Evolutionary conservation across 305 asterid species (phyloP).

Genomic region (Solanum hybrid): DNA sequence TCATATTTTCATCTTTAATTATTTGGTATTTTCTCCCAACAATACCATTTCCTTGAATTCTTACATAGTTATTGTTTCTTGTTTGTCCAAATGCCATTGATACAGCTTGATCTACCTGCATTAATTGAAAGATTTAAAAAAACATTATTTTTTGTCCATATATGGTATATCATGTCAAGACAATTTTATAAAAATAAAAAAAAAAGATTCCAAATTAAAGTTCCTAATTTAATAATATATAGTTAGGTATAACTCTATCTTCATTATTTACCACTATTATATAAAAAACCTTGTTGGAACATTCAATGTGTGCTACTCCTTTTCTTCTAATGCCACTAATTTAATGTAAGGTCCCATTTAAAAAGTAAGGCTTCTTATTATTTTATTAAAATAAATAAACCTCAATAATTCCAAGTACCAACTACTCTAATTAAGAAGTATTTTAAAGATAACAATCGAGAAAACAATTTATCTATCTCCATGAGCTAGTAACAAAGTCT

Average conservation of each 20-base stretch:
- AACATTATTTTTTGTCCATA: background rate
- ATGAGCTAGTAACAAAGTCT: fast-evolving
- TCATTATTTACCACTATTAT: background rate
- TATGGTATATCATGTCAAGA: background rate
- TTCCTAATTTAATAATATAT: background rate
- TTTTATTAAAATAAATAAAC: background rate
- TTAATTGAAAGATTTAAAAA: background rate
- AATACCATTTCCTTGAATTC: conserved; percentile 37
- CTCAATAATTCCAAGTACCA: background rate
- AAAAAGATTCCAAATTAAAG: background rate
- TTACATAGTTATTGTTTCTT: conserved; percentile 29
- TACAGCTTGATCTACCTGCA: conserved; percentile 61
- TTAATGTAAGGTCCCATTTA: background rate
- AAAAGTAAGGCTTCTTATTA: background rate
- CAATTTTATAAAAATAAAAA: too few species aligned
- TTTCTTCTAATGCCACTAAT: background rate
- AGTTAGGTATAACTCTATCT: background rate
- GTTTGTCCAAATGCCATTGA: conserved; percentile 51
- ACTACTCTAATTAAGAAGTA: background rate
- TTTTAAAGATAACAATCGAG: background rate
- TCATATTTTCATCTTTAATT: background rate
- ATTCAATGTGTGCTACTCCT: background rate
- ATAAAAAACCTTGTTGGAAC: background rate
- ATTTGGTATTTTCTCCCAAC: background rate
- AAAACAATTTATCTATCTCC: background rate